Evolutionary conservation across 2,329 filamentous ascomycete genomes (phyloP).

Genomic region (Cordyceps fumosorosea): DNA sequence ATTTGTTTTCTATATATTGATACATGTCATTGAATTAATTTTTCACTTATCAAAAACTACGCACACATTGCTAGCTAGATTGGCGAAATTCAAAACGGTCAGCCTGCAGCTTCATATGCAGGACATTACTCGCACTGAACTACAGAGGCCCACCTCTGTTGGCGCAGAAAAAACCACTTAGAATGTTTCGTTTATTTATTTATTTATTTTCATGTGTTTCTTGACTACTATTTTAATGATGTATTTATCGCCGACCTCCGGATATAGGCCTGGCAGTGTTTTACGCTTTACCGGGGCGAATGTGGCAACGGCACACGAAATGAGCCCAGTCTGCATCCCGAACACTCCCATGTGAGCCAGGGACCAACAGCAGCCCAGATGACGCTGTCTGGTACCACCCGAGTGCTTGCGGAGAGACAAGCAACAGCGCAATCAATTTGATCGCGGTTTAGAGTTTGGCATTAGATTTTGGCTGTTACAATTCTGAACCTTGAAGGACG

Average conservation of each 20-base stretch:
- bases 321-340: background rate
- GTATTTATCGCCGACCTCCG: too few relatives aligned
- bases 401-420: background rate
- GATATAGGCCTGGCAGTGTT: too few relatives aligned
- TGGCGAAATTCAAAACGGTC: background rate
- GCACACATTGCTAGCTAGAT: background rate
- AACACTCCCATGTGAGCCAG: background rate
- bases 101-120: slow-evolving; percentile 5
- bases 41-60: background rate
- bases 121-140: slow-evolving; percentile 12
- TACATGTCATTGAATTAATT: background rate
- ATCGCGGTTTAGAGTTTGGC: background rate
- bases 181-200: background rate
- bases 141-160: background rate
- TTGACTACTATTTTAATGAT: background rate
- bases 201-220: background rate
- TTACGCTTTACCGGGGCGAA: too few relatives aligned
- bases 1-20: slow-evolving; percentile 11
- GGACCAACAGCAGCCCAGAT: background rate
- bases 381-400: background rate
- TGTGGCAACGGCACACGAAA: background rate
- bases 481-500: background rate
- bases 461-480: background rate
- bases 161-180: background rate
- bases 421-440: background rate